phyloP scores from a whole-genome alignment of 805 yeast genomes.

The Candida nanaspora region DNA sequence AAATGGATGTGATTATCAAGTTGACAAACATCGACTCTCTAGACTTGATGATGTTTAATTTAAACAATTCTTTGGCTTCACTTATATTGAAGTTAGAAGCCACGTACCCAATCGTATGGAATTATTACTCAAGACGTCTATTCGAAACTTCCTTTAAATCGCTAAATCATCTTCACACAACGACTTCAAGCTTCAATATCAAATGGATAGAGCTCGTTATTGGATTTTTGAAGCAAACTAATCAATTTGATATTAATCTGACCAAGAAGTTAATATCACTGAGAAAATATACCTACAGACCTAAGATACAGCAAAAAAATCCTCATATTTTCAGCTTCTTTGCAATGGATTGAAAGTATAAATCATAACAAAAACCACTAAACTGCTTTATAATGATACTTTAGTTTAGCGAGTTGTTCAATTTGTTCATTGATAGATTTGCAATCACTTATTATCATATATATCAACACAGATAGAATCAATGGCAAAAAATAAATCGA shows the following conservation, averaged over 20 bases:
- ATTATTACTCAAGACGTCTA: constrained; percentile 15
- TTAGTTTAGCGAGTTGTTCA: constrained; percentile 13
- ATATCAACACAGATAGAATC: constrained; percentile 12
- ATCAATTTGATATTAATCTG: constrained; percentile 1
- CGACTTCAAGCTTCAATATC: background rate
- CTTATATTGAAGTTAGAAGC: constrained; percentile 16
- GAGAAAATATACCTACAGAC: background rate
- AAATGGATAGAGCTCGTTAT: constrained; percentile 1
- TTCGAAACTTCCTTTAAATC: constrained; percentile 1
- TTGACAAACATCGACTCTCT: background rate
- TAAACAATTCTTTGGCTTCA: constrained; percentile 21
- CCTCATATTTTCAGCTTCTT: no score
- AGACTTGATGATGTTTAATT: constrained; percentile 1
- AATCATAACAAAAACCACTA: constrained; percentile 10
- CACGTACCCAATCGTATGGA: constrained; percentile 22
- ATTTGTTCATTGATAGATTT: constrained; percentile 13
- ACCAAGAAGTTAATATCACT: background rate
- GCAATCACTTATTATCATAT: constrained; percentile 12
- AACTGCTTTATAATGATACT: constrained; percentile 25
- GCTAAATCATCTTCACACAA: constrained; percentile 1
- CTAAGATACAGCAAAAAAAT: no score
- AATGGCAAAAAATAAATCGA: constrained; percentile 20
- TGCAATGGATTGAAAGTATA: background rate
- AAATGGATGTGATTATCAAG: background rate
- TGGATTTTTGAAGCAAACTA: constrained; percentile 18